Percentiles rank a stretch among this genome's conserved stretches.
phyloP scores from a whole-genome alignment of 2,329 filamentous ascomycete species.

The Fusarium transvaalense region DNA sequence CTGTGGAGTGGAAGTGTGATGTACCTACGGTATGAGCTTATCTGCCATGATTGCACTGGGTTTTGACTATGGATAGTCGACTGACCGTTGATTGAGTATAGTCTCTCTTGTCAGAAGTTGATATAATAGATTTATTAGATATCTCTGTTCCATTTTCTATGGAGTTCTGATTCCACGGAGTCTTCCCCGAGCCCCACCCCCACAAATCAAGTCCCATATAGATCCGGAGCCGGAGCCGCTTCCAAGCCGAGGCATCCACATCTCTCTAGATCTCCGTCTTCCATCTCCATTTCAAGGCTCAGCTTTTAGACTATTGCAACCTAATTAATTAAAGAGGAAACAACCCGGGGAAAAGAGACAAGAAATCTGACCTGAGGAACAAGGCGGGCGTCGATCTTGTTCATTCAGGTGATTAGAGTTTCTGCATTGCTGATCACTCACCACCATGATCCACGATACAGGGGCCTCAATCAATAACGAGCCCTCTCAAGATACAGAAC shows the following conservation, averaged over 20 bases:
- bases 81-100: not conserved
- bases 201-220: constrained; percentile 35
- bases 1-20: not conserved
- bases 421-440: constrained; percentile 24
- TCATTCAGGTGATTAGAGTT: constrained; percentile 18
- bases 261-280: not conserved
- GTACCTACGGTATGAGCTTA: not conserved
- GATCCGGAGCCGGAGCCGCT: constrained; percentile 40
- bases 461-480: constrained; percentile 25
- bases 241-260: constrained; percentile 30
- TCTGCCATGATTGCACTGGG: too few species aligned
- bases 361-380: constrained; percentile 13
- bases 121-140: too few species aligned
- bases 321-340: not conserved
- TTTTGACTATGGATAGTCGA: not conserved
- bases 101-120: too few species aligned
- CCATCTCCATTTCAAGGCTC: constrained; percentile 13
- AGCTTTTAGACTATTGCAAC: constrained; percentile 1
- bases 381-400: constrained; percentile 20
- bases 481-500: constrained; percentile 18
- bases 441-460: constrained; percentile 39
- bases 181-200: constrained; percentile 35
- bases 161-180: not conserved
- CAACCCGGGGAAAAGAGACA: not conserved
- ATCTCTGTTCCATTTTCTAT: not conserved